Evolutionary conservation across 306 rosid genomes (phyloP), one percentile per base, ranked within the genome.

Genomic region (Trichosanthes truncata): DNA sequence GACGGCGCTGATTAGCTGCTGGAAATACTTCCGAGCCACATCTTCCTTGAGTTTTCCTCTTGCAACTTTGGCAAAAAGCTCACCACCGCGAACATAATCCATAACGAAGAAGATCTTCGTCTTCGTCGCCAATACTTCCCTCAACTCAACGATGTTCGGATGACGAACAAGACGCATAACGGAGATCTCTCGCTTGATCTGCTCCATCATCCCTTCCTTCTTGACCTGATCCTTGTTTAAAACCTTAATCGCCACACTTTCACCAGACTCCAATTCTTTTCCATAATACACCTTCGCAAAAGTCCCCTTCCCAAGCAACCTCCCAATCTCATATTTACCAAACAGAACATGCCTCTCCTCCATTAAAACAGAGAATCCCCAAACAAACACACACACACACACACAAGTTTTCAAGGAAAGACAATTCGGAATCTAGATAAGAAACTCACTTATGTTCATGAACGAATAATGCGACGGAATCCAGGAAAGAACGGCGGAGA

Each of bases 71-170:
- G 90, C 82, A 83, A 93, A 93, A 74, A 91, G 91, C 79, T 93
- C 97, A 31, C 96, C 97, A 8, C 97, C 97, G 0, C 89, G 90
- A 11, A 88, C 91, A 71, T 88, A 88, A 67, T 93, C 96, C 94
- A 91, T 93, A 48, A 91, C 88, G 79, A 93, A 79, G 89, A 87
- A 90, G 82, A 91, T 93, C 77, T 91, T 89, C 8, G 96, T 83
- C 56, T 88, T 90, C 18, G 96, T 93, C 53, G 96, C 97, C 92
- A 93, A 78, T 8, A 93, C 96, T 48, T 93, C 97, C 21, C 83
- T 84, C 57, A 93, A 86, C 63, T 91, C 88, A 1, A 93, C 97
- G 7, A 93, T 75, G 83, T 93, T 93, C 0, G 93, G 93, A 82
- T 91, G 97, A 9, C 87, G 89, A 7, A 93, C 94, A 61, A 93